A percentile compares a stretch with the other conserved stretches of the same genome.
phyloP scores from a whole-genome alignment of 352 stramenopile species.

The Elongisporangium anandrum region DNA sequence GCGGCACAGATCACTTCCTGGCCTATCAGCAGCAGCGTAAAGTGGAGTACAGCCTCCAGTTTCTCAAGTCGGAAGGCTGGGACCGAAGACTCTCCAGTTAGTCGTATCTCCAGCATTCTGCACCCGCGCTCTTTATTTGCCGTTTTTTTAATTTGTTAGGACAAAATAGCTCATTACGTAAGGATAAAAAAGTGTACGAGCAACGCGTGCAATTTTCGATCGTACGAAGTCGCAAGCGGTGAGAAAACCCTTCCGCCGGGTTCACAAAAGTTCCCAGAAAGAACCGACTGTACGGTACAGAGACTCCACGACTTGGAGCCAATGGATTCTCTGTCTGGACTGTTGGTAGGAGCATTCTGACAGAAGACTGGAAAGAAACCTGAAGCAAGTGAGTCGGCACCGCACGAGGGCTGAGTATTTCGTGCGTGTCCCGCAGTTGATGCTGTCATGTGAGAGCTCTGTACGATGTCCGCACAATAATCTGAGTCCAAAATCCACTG shows the following conservation, averaged over 20 bases:
- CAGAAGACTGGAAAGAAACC: background rate
- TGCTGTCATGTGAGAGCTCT: background rate
- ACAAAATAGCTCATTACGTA: background rate
- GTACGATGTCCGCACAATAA: too few relatives aligned
- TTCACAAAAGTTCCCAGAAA: background rate
- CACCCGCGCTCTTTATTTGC: background rate
- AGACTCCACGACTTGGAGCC: background rate
- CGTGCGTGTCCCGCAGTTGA: background rate
- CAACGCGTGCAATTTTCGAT: background rate
- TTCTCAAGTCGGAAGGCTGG: slow-evolving; percentile 43
- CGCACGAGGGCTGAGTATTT: background rate
- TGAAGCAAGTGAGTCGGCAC: background rate
- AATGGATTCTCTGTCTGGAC: background rate
- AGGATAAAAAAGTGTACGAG: background rate
- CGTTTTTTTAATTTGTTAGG: background rate
- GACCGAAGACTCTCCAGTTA: slow-evolving; percentile 20
- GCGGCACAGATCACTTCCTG: slow-evolving; percentile 39
- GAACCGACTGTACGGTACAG: background rate
- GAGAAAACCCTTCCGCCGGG: background rate
- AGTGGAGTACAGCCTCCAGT: slow-evolving; percentile 50
- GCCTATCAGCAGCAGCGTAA: slow-evolving; percentile 60
- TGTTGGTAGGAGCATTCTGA: background rate
- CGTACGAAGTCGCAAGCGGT: background rate
- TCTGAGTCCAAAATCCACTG: too few relatives aligned
- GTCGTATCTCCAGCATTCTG: background rate